Conservation (phyloP, 1,284 basidiomycete genomes). For the Mycena citricolor region DNA sequence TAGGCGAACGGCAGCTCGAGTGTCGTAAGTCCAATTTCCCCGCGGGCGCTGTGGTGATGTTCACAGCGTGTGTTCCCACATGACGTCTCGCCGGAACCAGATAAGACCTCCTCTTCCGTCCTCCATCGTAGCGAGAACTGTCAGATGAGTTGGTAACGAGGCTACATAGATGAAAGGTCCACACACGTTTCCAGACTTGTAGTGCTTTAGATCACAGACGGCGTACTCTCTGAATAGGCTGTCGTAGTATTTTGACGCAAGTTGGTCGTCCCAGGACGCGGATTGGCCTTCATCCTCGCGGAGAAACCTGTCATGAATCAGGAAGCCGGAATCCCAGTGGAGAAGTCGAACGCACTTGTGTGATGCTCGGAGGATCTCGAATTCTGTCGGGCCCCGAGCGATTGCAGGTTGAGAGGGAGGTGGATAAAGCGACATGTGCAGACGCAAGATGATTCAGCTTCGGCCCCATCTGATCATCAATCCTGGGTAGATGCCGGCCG, state of each 20-base stretch:
- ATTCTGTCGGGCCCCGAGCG: constrained; percentile 42
- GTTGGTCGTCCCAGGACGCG: constrained; percentile 71
- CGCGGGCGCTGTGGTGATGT: constrained; percentile 51
- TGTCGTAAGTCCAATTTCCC: constrained; percentile 48
- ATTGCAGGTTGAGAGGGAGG: constrained; percentile 9
- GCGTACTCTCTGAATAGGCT: constrained; percentile 89
- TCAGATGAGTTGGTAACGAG: not conserved
- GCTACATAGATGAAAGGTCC: not conserved
- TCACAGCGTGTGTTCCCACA: constrained; percentile 86
- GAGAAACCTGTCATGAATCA: constrained; percentile 62
- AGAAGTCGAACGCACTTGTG: constrained; percentile 48
- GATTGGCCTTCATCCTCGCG: constrained; percentile 56
- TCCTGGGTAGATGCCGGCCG: too few relatives aligned
- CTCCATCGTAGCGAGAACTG: constrained; percentile 90
- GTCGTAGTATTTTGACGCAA: constrained; percentile 85
- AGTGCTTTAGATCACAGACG: constrained; percentile 91
- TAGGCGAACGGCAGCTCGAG: constrained; percentile 90
- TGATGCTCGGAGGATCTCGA: constrained; percentile 63
- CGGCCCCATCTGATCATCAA: too few relatives aligned
- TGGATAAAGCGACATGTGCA: constrained; percentile 9
- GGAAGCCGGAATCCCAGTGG: constrained; percentile 4
- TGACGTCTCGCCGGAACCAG: constrained; percentile 79
- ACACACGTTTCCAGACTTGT: constrained; percentile 83
- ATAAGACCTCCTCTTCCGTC: constrained; percentile 84
- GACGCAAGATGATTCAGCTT: too few relatives aligned